A percentile compares a stretch with the other conserved stretches of the same genome.
These are phyloP conservation scores for Collybia sp. DNA, from an alignment of 768 basidiomycete species.

Conservation along the genomic window DNA sequence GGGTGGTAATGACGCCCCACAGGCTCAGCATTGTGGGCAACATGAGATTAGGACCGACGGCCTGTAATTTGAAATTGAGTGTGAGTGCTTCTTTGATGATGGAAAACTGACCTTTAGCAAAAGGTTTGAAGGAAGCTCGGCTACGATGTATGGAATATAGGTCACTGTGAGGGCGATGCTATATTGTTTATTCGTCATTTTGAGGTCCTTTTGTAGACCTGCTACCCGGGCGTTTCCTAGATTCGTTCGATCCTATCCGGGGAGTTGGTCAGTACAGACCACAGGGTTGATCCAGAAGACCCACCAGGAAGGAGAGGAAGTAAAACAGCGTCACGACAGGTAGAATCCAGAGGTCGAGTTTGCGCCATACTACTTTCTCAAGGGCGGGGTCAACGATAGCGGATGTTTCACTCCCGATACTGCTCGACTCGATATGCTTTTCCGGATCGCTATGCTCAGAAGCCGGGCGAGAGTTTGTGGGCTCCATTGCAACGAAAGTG, in stretches of 20 bases:
- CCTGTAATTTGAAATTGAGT: constrained; percentile 11
- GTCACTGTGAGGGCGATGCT: constrained; percentile 42
- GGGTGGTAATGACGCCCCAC: constrained; percentile 65
- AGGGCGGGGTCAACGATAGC: neutral
- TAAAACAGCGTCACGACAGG: constrained; percentile 35
- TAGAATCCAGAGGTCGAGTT: constrained; percentile 12
- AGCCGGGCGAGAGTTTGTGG: neutral
- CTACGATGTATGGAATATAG: constrained; percentile 47
- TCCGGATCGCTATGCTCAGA: neutral
- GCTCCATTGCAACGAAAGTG: neutral
- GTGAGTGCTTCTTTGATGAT: no score
- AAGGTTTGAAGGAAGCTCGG: constrained; percentile 58
- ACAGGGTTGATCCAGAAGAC: constrained; percentile 3
- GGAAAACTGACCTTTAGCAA: constrained; percentile 39
- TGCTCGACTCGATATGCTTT: neutral
- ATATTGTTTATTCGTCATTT: constrained; percentile 43
- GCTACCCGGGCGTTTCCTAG: constrained; percentile 57
- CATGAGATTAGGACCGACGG: constrained; percentile 55
- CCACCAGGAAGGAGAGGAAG: constrained; percentile 30
- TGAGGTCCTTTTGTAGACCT: constrained; percentile 48
- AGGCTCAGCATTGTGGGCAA: constrained; percentile 55
- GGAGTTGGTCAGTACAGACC: neutral
- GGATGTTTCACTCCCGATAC: neutral
- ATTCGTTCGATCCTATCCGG: constrained; percentile 42
- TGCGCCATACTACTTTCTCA: neutral